Conservation (phyloP, 495 filamentous ascomycete species). For the Aspergillus avenaceus region DNA sequence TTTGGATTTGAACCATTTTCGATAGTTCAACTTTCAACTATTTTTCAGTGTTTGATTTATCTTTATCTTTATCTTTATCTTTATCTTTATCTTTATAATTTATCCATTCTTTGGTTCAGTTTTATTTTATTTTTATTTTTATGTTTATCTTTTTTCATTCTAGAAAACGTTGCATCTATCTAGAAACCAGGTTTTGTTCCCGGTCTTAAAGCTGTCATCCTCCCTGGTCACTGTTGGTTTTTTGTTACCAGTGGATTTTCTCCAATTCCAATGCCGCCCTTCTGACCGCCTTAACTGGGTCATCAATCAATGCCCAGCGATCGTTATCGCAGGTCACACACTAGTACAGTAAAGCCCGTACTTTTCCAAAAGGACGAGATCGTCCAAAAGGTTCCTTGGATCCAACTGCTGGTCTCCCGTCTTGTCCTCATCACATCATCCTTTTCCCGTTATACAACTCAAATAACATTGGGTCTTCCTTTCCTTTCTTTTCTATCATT, state of each 20-base stretch:
- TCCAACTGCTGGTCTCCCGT: constrained; percentile 19
- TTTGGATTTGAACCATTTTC: too few species aligned
- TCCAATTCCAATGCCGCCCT: constrained; percentile 22
- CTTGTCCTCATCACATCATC: constrained; percentile 35
- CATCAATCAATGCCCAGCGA: constrained; percentile 14
- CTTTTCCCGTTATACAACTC: constrained; percentile 7
- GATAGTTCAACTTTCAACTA: too few species aligned
- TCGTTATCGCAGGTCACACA: constrained; percentile 40
- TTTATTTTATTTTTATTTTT: too few species aligned
- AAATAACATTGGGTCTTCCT: constrained; percentile 1
- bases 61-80: too few species aligned
- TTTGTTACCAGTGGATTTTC: not conserved
- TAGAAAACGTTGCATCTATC: too few species aligned
- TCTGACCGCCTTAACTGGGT: constrained; percentile 20
- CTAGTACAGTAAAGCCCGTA: too few species aligned
- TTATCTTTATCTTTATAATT: too few species aligned
- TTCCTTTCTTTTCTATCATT: constrained; percentile 1
- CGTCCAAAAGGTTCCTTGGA: constrained; percentile 27
- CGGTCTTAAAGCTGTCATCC: not conserved
- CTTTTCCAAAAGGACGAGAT: constrained; percentile 10
- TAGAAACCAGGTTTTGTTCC: not conserved
- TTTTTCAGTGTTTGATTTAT: too few species aligned
- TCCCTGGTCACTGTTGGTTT: not conserved
- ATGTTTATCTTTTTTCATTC: too few species aligned
- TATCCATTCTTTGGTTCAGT: too few species aligned